Evolutionary conservation across 2,329 filamentous ascomycete species (phyloP).

Genomic region (Cordyceps tenuipes): DNA sequence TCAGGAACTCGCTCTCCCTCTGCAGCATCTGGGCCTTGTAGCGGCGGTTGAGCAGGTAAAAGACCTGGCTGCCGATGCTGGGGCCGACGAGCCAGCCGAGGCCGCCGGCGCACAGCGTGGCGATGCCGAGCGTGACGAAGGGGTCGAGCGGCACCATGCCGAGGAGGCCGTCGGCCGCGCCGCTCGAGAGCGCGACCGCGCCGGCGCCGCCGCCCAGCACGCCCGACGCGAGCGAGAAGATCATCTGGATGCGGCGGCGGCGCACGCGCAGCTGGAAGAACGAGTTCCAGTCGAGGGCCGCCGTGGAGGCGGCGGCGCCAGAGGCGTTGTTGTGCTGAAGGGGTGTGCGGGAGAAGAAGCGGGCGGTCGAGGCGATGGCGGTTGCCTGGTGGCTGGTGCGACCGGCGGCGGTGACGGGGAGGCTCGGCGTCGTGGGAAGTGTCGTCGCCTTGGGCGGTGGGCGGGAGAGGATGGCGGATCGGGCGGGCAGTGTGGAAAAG

Average conservation of each 20-base stretch:
- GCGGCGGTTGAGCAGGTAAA: conserved; percentile 65
- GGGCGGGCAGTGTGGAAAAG: conserved; percentile 2
- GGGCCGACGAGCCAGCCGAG: conserved; percentile 85
- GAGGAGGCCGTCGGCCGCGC: conserved; percentile 64
- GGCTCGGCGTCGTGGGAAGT: conserved; percentile 12
- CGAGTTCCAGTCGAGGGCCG: conserved; percentile 72
- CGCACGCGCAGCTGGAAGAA: conserved; percentile 87
- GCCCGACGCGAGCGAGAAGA: conserved; percentile 62
- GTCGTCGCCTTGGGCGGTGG: background rate
- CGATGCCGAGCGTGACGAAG: conserved; percentile 73
- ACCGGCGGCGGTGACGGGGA: conserved; percentile 13
- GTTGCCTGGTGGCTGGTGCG: background rate
- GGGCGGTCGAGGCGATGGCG: conserved; percentile 12
- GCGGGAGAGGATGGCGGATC: background rate
- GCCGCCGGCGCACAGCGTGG: conserved; percentile 68
- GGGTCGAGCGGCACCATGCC: conserved; percentile 76
- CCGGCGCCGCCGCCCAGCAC: conserved; percentile 53
- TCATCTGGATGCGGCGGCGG: conserved; percentile 74
- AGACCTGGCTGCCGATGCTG: conserved; percentile 68
- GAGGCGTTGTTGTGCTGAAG: conserved; percentile 15
- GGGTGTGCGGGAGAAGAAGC: conserved; percentile 17
- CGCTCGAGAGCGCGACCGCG: conserved; percentile 57
- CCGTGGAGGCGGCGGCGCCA: conserved; percentile 20
- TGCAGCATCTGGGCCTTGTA: conserved; percentile 65
- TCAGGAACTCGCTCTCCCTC: conserved; percentile 94